Evolutionary conservation across 2,329 filamentous ascomycete species (phyloP), one percentile per base, ranked within the genome.

Genomic region (Colletotrichum tanaceti): DNA sequence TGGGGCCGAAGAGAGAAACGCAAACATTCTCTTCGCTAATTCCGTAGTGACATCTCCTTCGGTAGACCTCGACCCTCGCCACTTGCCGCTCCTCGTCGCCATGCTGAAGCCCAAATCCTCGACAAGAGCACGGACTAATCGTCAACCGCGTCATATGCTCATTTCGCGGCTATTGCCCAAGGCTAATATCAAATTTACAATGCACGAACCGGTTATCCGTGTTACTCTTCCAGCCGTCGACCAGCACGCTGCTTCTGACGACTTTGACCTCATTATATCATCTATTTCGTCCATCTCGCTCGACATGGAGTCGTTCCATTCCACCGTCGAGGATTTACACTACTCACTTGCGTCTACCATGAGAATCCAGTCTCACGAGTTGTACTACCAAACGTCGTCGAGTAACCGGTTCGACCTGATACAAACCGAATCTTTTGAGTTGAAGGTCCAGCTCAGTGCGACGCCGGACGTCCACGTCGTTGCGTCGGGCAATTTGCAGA

Each of bases 301-400:
- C 24, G 96, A 99, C 74, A 86, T 97, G 55, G 96, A 99, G 76
- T 97, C 96, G 0, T 97, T 94, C n/a, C 96, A 99, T 79, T 96
- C 93, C 3, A 85, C 91, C 0, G 88, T 93, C 43, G 92, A 92
- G 65, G 92, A 97, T 41, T 82, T 94, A 4, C 92, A 98, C 76
- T 99, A 99, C 79, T 93, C 92, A 5, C 82, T 99, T 1, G 89
- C 90, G 16, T 93, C 94, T 0, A 91, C 92, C 4, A 89, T 97
- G 76, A 87, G 96, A 53, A 83, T 98, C 66, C 91, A 95, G 71
- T 92, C 93, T 0, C 94, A 98, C 76, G 89, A 93, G 72, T 85
- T 99, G 1, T 99, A 98, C 78, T 99, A 99, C 76, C 97, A 98
- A 76, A 97, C 94, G 0, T 90, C 91, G 24, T 88, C 89, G 11